Conservation (phyloP, 495 filamentous ascomycete species). For the Trichoderma gamsii region DNA sequence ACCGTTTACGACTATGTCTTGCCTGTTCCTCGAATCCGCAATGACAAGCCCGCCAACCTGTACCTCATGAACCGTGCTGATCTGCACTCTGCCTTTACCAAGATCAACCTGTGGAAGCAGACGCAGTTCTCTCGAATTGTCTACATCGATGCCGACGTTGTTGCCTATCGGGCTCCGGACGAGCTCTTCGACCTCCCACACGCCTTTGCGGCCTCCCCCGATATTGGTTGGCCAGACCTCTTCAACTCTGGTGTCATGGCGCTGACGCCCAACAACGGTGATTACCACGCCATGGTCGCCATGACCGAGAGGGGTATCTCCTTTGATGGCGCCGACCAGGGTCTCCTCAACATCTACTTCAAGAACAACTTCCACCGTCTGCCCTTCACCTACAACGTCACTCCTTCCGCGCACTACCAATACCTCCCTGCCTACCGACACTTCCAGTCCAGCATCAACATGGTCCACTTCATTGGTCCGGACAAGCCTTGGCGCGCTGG, state of each 20-base stretch:
- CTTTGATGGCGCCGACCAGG: constrained; percentile 97
- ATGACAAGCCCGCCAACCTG: constrained; percentile 72
- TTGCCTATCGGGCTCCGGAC: constrained; percentile 80
- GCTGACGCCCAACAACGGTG: constrained; percentile 75
- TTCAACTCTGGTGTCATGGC: constrained; percentile 98
- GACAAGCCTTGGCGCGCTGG: constrained; percentile 84
- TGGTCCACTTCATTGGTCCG: constrained; percentile 89
- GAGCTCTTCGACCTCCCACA: constrained; percentile 77
- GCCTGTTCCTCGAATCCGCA: constrained; percentile 71
- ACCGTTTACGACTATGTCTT: constrained; percentile 84
- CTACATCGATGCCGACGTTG: constrained; percentile 87
- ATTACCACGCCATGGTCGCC: constrained; percentile 76
- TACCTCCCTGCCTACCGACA: constrained; percentile 91
- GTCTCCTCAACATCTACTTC: constrained; percentile 93
- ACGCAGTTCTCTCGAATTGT: constrained; percentile 84
- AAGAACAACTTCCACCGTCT: constrained; percentile 71
- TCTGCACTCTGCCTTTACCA: constrained; percentile 86
- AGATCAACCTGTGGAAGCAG: constrained; percentile 91
- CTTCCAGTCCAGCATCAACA: constrained; percentile 77
- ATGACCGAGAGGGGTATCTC: constrained; percentile 81
- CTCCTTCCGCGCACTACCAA: constrained; percentile 88
- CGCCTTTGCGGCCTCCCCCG: constrained; percentile 83
- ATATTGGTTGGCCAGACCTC: constrained; percentile 96
- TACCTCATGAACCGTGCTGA: constrained; percentile 88
- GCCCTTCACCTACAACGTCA: constrained; percentile 95